Evolutionary conservation across 257 asterid species (phyloP), one percentile per base, ranked within the genome.

Genomic region (Solanum chiquidenum): DNA sequence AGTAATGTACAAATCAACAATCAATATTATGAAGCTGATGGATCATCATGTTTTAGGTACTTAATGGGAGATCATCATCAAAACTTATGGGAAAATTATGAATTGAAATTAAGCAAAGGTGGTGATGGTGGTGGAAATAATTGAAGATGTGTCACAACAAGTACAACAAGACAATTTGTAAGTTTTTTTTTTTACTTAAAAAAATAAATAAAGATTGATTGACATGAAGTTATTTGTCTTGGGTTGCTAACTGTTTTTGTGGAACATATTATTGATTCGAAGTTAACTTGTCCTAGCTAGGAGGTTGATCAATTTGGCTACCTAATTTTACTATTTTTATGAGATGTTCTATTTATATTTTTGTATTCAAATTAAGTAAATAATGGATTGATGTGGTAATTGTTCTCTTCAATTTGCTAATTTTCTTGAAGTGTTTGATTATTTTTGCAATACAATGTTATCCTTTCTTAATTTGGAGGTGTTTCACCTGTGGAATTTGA

Each of bases 31-130:
- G 92, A 89, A 33, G 68, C 83, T 87, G 98, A 94, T 79, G 91
- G 40, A 74, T 35, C 34, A 60, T 90, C 73, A 74, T 92, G 95
- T 88, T 93, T 93, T 75, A 95, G 97, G 94, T 93, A 89, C 94
- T 90, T 92, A 64, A 92, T 97, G 94, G 98, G 98, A 37, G 97
- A 95, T 89, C 16, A 52, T 52, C 46, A 86, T 29, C 90, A 89
- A 5, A 90, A 89, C 80, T 86, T 93, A 85, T 91, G 95, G 98
- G 79, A 94, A 91, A 90, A 93, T 91, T 87, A 92, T 93, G 93
- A 93, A 71, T 85, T 90, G 85, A 93, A 88, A 86, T 86, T 88
- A 83, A 88, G 76, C 90, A 86, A 88, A 66, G 90, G 79, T 58
- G 87, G 83, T 40, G 83, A 33, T 7, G 46, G 29, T 20, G 33